Evolutionary conservation across 2,329 filamentous ascomycete genomes (phyloP).

Genomic region (Fusarium udum): DNA sequence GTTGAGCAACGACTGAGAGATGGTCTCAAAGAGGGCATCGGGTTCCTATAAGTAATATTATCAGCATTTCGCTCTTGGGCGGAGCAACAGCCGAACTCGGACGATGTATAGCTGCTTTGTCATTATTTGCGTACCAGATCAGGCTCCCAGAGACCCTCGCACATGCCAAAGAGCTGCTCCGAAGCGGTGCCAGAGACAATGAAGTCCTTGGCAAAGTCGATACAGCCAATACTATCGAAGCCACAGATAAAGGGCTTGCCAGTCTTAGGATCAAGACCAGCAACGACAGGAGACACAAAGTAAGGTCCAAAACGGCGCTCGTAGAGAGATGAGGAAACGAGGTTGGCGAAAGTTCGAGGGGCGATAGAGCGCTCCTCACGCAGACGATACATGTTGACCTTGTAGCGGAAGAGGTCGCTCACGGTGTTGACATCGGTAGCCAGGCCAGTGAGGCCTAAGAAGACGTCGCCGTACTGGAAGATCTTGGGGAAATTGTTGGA

Average conservation of each 20-base stretch:
- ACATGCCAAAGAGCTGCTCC: constrained; percentile 98
- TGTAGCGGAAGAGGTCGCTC: constrained; percentile 97
- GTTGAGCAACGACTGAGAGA: constrained; percentile 94
- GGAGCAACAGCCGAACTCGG: background rate
- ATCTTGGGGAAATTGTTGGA: constrained; percentile 99
- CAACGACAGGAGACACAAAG: constrained; percentile 95
- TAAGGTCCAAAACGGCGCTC: constrained; percentile 96
- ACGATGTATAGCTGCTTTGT: background rate
- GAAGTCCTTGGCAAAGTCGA: constrained; percentile 99
- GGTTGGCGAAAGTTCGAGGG: constrained; percentile 94
- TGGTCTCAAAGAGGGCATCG: constrained; percentile 97
- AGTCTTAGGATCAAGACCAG: constrained; percentile 92
- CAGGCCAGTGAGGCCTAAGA: constrained; percentile 93
- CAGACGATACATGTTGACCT: constrained; percentile 99
- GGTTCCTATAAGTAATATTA: constrained; percentile 62
- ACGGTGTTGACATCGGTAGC: constrained; percentile 96
- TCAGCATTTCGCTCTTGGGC: constrained; percentile 25
- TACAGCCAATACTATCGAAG: constrained; percentile 98
- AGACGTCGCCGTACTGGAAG: constrained; percentile 96
- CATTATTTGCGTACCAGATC: constrained; percentile 75
- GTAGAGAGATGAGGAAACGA: constrained; percentile 90
- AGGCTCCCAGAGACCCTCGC: constrained; percentile 97
- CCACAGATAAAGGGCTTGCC: constrained; percentile 98
- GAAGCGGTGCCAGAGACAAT: constrained; percentile 96
- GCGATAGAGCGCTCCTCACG: constrained; percentile 97